These are phyloP conservation scores for Sarocladium brachiariae DNA, from an alignment of 2,329 filamentous ascomycete genomes.

Conservation along the genomic window DNA sequence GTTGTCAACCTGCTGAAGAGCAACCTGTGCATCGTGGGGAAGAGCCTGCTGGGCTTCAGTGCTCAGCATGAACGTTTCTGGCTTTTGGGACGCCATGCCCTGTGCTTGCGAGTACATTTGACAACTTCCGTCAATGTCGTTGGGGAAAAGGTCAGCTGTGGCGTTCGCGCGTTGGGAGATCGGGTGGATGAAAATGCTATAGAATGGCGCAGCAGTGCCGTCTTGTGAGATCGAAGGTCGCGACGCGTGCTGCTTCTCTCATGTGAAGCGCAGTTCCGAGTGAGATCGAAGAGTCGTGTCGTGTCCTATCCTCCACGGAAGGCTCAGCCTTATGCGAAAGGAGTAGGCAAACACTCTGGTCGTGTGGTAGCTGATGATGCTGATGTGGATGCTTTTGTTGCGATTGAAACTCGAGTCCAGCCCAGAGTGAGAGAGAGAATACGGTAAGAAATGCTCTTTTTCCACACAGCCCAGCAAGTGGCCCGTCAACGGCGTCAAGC, in stretches of 20 bases:
- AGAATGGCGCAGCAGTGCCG: slow-evolving; percentile 1
- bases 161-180: neutral
- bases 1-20: slow-evolving; percentile 96
- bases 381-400: neutral
- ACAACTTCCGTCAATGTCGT: neutral
- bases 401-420: slow-evolving; percentile 40
- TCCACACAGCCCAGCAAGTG: slow-evolving; percentile 19
- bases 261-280: slow-evolving; percentile 1
- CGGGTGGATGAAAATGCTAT: neutral
- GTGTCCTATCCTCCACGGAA: slow-evolving; percentile 1
- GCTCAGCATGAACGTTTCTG: slow-evolving; percentile 97
- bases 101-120: slow-evolving; percentile 76
- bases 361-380: neutral
- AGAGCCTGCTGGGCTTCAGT: slow-evolving; percentile 94
- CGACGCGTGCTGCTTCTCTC: slow-evolving; percentile 3
- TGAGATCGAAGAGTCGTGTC: too few species aligned
- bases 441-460: slow-evolving; percentile 20
- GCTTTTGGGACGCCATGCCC: slow-evolving; percentile 89
- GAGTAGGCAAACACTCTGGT: neutral
- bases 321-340: slow-evolving; percentile 5
- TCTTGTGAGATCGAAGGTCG: neutral
- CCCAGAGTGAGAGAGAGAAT: slow-evolving; percentile 25
- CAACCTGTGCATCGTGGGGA: slow-evolving; percentile 93
- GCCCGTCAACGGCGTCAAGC: slow-evolving; percentile 39
- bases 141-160: neutral